These are phyloP conservation scores for Aquanectria penicillioides DNA, from an alignment of 2,329 filamentous ascomycete genomes.

Conservation along the genomic window DNA sequence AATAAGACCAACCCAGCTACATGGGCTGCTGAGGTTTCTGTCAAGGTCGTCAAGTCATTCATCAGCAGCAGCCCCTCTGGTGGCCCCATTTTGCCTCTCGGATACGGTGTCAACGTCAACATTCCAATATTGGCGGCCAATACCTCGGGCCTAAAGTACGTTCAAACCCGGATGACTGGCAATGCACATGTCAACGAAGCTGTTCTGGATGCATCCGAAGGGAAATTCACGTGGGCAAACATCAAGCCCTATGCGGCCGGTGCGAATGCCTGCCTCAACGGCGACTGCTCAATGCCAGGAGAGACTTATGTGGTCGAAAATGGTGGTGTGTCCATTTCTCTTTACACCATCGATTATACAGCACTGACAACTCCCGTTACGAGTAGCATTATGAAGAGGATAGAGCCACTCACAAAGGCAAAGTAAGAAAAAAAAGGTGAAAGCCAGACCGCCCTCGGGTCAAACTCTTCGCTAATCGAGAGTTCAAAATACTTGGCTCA, in stretches of 20 bases:
- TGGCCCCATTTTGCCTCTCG: conserved; percentile 53
- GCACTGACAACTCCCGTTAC: conserved; percentile 50
- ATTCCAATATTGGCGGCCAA: conserved; percentile 56
- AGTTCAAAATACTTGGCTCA: too few species aligned
- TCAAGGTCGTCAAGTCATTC: conserved; percentile 56
- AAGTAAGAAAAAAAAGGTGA: too few species aligned
- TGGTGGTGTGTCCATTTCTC: conserved; percentile 53
- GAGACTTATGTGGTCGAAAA: conserved; percentile 59
- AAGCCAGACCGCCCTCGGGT: too few species aligned
- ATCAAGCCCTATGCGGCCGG: conserved; percentile 50
- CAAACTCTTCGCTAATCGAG: too few species aligned
- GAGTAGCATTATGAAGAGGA: conserved; percentile 36
- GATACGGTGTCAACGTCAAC: conserved; percentile 64
- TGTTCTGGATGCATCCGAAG: conserved; percentile 53
- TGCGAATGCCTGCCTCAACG: conserved; percentile 61
- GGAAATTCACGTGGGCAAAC: conserved; percentile 55
- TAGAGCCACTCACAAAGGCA: conserved; percentile 36
- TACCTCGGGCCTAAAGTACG: conserved; percentile 52
- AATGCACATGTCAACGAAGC: conserved; percentile 58
- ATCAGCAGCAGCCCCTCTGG: conserved; percentile 48
- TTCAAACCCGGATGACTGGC: conserved; percentile 60
- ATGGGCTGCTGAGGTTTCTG: conserved; percentile 52
- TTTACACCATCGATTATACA: conserved; percentile 62
- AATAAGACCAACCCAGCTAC: conserved; percentile 57
- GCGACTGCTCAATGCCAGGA: conserved; percentile 60